These are phyloP conservation scores for Aspergillus intermedius DNA, from an alignment of 2,329 filamentous ascomycete genomes.

Conservation along the genomic window DNA sequence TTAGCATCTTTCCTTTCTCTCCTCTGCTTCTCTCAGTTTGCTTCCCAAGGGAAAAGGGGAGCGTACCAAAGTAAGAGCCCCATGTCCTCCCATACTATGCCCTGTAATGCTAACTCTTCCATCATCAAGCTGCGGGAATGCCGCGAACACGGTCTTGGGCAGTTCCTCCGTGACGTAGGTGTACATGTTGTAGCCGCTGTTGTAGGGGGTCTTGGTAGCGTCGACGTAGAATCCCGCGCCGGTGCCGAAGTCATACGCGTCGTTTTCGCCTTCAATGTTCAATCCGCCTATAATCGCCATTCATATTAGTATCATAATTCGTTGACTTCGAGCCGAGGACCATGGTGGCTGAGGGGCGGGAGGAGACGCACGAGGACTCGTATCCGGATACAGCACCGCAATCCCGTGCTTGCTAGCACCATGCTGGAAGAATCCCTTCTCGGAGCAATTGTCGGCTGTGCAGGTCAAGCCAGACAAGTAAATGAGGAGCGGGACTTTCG, in stretches of 20 bases:
- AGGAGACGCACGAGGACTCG: slow-evolving; percentile 64
- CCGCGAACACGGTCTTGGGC: slow-evolving; percentile 65
- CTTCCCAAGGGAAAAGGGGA: not conserved
- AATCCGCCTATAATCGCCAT: slow-evolving; percentile 54
- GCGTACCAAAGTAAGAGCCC: slow-evolving; percentile 70
- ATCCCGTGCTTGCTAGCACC: slow-evolving; percentile 73
- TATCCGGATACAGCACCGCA: slow-evolving; percentile 93
- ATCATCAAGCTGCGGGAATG: slow-evolving; percentile 66
- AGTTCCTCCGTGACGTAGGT: slow-evolving; percentile 84
- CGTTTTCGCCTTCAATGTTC: slow-evolving; percentile 74
- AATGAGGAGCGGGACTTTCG: slow-evolving; percentile 76
- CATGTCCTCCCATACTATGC: slow-evolving; percentile 96
- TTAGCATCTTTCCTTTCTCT: not conserved
- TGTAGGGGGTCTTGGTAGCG: slow-evolving; percentile 68
- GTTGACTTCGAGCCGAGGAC: not conserved
- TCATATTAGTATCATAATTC: not conserved
- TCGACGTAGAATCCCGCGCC: slow-evolving; percentile 95
- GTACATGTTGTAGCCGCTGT: slow-evolving; percentile 85
- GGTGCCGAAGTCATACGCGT: slow-evolving; percentile 82
- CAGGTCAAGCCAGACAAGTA: slow-evolving; percentile 94
- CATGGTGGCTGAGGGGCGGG: not conserved
- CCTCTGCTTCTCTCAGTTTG: too few relatives aligned
- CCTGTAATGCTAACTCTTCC: slow-evolving; percentile 75
- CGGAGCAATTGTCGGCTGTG: slow-evolving; percentile 72
- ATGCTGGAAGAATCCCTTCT: slow-evolving; percentile 85